Percentiles rank a stretch among this genome's conserved stretches.
These are phyloP conservation scores for Nakaseomyces nivariensis DNA, from an alignment of 1,139 yeast species.

Conservation along the genomic window DNA sequence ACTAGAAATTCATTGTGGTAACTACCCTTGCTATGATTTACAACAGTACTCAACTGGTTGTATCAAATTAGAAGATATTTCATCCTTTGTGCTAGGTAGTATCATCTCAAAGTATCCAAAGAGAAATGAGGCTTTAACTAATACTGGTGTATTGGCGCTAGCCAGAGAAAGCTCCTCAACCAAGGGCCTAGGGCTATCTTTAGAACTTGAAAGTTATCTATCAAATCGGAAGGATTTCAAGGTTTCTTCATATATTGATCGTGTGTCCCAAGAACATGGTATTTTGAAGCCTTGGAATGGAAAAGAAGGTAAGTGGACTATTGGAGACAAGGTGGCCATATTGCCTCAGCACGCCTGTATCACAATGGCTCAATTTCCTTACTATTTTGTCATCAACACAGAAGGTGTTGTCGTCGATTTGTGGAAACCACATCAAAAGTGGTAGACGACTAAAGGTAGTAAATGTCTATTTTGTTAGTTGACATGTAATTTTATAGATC, in stretches of 20 bases:
- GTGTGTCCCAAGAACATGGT: constrained; percentile 60
- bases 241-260: constrained; percentile 44
- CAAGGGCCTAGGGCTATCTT: constrained; percentile 40
- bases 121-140: constrained; percentile 55
- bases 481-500: not conserved
- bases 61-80: constrained; percentile 38
- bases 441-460: constrained; percentile 17
- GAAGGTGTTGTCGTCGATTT: constrained; percentile 47
- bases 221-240: constrained; percentile 2
- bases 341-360: constrained; percentile 72
- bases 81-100: constrained; percentile 53
- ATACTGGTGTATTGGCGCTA: constrained; percentile 65
- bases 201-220: constrained; percentile 15
- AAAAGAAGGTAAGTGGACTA: constrained; percentile 31
- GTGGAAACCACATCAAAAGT: constrained; percentile 67
- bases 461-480: not conserved
- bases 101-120: constrained; percentile 46
- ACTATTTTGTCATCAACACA: constrained; percentile 46
- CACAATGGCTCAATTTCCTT: constrained; percentile 54
- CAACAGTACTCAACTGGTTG: constrained; percentile 68
- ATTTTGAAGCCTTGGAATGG: constrained; percentile 31
- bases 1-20: constrained; percentile 72
- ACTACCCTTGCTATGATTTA: constrained; percentile 61
- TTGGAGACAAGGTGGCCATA: constrained; percentile 46
- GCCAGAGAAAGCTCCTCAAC: constrained; percentile 48